Evolutionary conservation across 108 stramenopile species (phyloP), one percentile per base, ranked within the genome.

Genomic region (Cyclostephanos invisitatus): DNA sequence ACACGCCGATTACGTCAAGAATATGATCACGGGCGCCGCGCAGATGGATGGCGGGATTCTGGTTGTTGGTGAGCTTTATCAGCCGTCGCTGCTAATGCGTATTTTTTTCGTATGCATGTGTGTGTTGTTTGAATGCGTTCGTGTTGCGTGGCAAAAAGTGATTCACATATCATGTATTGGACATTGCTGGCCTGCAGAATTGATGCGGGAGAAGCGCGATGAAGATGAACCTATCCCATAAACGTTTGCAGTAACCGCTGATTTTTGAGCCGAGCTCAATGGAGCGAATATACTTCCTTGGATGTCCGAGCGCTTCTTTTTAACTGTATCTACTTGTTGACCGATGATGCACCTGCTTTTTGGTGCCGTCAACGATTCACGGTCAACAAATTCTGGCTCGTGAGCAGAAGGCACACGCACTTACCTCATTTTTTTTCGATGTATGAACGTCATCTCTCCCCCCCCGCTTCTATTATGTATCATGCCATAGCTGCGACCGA

Each of bases 1-100:
- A 51, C 98, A 99, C 85, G 98, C 98, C 7, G 98, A 99, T 92
- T 99, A 99, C 83, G 98, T 99, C 40, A 99, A 99, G 85, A 99
- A 99, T 83, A 98, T 99, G 98, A 99, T 99, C 85, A 99, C 98
- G 4, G 98, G 98, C 25, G 98, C 98, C 14, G 98, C 98, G 22
- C 97, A 98, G 82, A 99, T 99, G 99, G 99, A 99, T 73, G 99
- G 99, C 57, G 99, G 83, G 28, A 99, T 99, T 68, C 79, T 99
- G 59, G 98, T 98, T 36, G 99, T 99, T 42, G 97, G 74, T 75
- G 59, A 75, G 74, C 12, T 17, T 14, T 18, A 44, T 44, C 11
- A 0, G 32, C 35, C 0, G 11, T 53, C 15, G 1, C 21, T 25
- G 51, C 51, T 20, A 1, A 1, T 1, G 2, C 18, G 7, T 53